Evolutionary conservation across 2,329 filamentous ascomycete genomes (phyloP).

Genomic region (Hypoxylon sp.): DNA sequence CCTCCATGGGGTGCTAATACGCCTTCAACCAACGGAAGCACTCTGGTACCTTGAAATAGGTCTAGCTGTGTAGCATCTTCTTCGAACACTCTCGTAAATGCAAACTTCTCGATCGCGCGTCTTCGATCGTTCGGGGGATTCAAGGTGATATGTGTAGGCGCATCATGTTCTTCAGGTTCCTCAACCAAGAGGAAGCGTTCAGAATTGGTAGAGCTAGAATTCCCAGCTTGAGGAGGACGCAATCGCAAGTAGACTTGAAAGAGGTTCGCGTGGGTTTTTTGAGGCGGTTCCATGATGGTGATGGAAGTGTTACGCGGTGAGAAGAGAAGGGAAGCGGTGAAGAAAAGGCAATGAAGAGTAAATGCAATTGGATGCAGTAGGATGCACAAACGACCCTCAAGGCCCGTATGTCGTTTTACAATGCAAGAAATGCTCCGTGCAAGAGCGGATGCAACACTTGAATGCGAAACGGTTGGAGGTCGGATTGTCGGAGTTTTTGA

Average conservation of each 20-base stretch:
- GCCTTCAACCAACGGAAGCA: slow-evolving; percentile 82
- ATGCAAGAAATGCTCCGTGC: slow-evolving; percentile 44
- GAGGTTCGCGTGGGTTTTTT: slow-evolving; percentile 70
- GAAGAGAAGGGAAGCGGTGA: slow-evolving; percentile 25
- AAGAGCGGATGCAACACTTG: slow-evolving; percentile 32
- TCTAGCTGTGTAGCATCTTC: slow-evolving; percentile 88
- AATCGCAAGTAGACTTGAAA: slow-evolving; percentile 95
- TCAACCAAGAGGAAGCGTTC: slow-evolving; percentile 89
- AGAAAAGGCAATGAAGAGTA: slow-evolving; percentile 15
- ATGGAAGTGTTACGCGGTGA: slow-evolving; percentile 24
- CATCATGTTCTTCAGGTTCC: slow-evolving; percentile 60
- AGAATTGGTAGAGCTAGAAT: slow-evolving; percentile 60
- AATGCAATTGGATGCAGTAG: slow-evolving; percentile 39
- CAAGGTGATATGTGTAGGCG: slow-evolving; percentile 79
- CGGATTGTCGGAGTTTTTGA: slow-evolving; percentile 10
- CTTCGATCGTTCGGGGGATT: slow-evolving; percentile 89
- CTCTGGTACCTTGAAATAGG: slow-evolving; percentile 84
- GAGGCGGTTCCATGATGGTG: slow-evolving; percentile 58
- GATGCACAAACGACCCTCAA: slow-evolving; percentile 32
- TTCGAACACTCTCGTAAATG: slow-evolving; percentile 93
- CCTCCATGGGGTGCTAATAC: slow-evolving; percentile 80
- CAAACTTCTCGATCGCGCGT: slow-evolving; percentile 91
- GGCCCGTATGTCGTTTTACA: slow-evolving; percentile 22
- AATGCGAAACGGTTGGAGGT: slow-evolving; percentile 38
- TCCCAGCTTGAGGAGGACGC: slow-evolving; percentile 72